Evolutionary conservation across 2,329 filamentous ascomycete genomes (phyloP), one percentile per base, ranked within the genome.

Genomic region (Clonostachys rosea): DNA sequence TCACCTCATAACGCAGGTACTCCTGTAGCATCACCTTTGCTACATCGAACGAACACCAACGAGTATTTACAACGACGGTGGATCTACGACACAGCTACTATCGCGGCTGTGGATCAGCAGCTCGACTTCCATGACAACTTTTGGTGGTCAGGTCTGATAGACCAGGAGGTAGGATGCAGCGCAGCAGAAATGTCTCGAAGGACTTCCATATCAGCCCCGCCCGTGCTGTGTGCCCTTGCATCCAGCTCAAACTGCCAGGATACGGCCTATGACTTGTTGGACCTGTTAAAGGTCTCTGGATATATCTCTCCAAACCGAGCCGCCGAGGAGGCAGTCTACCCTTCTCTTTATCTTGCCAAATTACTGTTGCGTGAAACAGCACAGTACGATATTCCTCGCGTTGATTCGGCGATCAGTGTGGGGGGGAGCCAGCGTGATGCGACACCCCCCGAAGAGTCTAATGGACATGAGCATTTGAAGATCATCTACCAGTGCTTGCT

Each of bases 101-200:
- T 64, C 2, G 63, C 68, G n/a, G 59, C 70, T 49, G 71, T 75
- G 14, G 68, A 68, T 46, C 56, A 60, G 5, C 68, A 72, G 46
- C 56, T 78, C 4, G 78, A 82, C 54, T 80, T 77, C 47, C 67
- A 75, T 34, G 78, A 82, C 52, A 69, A 68, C 2, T 81, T 82
- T 54, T 82, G 78, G 78, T 78, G 75, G 74, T 75, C 72, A 14
- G 75, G 78, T 43, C 72, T 78, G 51, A 59, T 76, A 20, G 69
- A 60, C 40, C 49, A 59, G n/a, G 55, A 55, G n/a, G 46, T 54
- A 24, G 47, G 50, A 17, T 46, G 57, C 17, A 45, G 41, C 20
- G 46, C 50, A 12, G 44, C 47, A 8, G 54, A 55, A 5, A 45
- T 48, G 16, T 49, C 42, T 43, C 49, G 63, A 48, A 67, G 72